These are phyloP conservation scores for Acorus gramineus DNA, from an alignment of 106 monocot genomes.

Conservation along the genomic window DNA sequence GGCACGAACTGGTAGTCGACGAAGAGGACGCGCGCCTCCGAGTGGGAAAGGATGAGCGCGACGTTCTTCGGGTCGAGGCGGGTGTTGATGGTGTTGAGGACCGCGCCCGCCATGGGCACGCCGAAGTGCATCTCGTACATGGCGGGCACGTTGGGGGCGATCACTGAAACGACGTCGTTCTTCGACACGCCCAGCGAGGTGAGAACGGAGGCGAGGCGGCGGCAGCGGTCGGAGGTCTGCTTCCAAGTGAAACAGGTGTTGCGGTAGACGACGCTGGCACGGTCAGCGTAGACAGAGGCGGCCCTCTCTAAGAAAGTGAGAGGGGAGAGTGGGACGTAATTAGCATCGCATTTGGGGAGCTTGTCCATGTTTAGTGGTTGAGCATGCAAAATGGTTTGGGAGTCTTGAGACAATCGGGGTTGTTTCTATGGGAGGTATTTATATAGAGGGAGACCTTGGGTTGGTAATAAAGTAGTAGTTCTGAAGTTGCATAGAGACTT, in stretches of 20 bases:
- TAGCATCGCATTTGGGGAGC: constrained; percentile 50
- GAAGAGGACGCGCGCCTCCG: constrained; percentile 59
- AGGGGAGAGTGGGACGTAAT: constrained; percentile 55
- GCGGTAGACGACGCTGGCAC: constrained; percentile 45
- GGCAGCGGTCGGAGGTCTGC: constrained; percentile 63
- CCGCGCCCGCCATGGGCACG: constrained; percentile 82
- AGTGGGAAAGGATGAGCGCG: constrained; percentile 43
- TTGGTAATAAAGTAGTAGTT: no score
- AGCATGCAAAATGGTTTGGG: no score
- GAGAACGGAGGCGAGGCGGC: constrained; percentile 55
- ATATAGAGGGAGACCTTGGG: no score
- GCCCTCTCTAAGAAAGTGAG: constrained; percentile 54
- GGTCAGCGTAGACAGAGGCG: constrained; percentile 45
- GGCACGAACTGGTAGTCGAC: constrained; percentile 48
- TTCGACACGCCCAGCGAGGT: constrained; percentile 32
- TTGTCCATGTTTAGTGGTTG: constrained; percentile 23
- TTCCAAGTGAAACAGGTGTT: constrained; percentile 46
- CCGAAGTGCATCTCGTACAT: constrained; percentile 77
- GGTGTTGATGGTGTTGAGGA: constrained; percentile 70
- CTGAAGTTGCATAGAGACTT: no score
- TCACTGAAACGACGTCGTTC: constrained; percentile 73
- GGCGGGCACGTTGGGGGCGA: constrained; percentile 65
- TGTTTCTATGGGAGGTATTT: no score
- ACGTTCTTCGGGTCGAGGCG: constrained; percentile 44
- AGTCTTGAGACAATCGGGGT: no score